Evolutionary conservation across 345 rosid species (phyloP).

Genomic region (Acer saccharum): DNA sequence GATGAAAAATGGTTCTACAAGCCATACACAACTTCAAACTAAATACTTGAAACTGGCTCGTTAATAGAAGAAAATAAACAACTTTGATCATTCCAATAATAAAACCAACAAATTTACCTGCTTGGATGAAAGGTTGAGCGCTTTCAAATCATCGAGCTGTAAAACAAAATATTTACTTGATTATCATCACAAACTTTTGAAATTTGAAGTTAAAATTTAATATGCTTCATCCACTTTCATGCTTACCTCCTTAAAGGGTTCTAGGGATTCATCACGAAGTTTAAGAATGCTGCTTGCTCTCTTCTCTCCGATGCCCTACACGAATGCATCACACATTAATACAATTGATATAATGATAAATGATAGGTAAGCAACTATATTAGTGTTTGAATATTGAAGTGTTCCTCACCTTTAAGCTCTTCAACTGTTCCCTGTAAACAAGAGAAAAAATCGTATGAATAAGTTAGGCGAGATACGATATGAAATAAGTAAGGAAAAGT

Average conservation of each 20-base stretch:
- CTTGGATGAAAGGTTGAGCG: slow-evolving; percentile 71
- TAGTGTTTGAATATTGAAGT: not conserved
- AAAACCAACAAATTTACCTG: slow-evolving; percentile 47
- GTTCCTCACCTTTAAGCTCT: slow-evolving; percentile 66
- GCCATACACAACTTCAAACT: not conserved
- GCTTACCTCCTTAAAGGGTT: slow-evolving; percentile 67
- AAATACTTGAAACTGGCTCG: not conserved
- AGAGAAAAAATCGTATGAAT: not conserved
- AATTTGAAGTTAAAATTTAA: not conserved
- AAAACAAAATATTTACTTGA: slow-evolving; percentile 1
- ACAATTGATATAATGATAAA: not conserved
- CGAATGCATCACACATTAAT: slow-evolving; percentile 1
- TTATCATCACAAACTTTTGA: slow-evolving; percentile 12
- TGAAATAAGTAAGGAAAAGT: not conserved
- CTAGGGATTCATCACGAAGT: slow-evolving; percentile 61
- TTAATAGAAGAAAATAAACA: not conserved
- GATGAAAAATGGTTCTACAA: not conserved
- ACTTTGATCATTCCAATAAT: not conserved
- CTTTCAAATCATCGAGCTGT: slow-evolving; percentile 73
- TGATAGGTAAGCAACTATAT: not conserved
- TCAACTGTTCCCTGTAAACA: slow-evolving; percentile 63
- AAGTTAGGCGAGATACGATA: not conserved
- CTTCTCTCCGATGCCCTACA: slow-evolving; percentile 84
- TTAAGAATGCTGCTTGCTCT: slow-evolving; percentile 69
- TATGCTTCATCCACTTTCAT: not conserved